Conservation (phyloP, 2,329 filamentous ascomycete genomes). For the Colletotrichum lentis region DNA sequence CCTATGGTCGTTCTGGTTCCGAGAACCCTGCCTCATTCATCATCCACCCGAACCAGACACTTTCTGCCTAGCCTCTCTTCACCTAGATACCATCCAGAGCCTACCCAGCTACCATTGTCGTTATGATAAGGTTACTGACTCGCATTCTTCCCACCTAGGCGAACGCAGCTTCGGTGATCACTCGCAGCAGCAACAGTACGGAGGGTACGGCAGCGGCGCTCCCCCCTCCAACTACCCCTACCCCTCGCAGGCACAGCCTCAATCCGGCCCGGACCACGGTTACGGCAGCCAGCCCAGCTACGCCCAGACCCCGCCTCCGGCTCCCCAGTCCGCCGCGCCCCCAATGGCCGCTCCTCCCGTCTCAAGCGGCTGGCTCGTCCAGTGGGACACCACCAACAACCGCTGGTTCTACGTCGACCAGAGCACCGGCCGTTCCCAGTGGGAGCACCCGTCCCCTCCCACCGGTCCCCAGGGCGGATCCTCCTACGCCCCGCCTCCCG, state of each 20-base stretch:
- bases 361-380: constrained; percentile 67
- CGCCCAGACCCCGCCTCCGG: constrained; percentile 34
- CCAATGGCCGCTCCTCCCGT: constrained; percentile 47
- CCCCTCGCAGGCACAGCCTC: constrained; percentile 38
- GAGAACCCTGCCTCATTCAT: neutral
- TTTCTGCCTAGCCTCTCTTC: neutral
- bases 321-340: constrained; percentile 47
- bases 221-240: constrained; percentile 38
- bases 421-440: constrained; percentile 68
- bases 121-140: constrained; percentile 35
- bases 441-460: constrained; percentile 61
- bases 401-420: constrained; percentile 73
- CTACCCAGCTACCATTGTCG: constrained; percentile 19
- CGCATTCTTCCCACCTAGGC: constrained; percentile 21
- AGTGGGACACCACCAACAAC: constrained; percentile 68
- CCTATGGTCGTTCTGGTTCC: neutral
- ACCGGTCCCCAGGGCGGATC: constrained; percentile 26
- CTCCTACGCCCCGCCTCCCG: constrained; percentile 28
- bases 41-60: neutral
- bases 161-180: constrained; percentile 37
- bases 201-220: constrained; percentile 28
- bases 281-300: constrained; percentile 36
- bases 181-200: constrained; percentile 39
- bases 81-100: constrained; percentile 5
- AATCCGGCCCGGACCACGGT: constrained; percentile 23